Evolutionary conservation across 805 yeast genomes (phyloP), one percentile per base, ranked within the genome.

Genomic region (Wickerhamomyces kurtzmanii): DNA sequence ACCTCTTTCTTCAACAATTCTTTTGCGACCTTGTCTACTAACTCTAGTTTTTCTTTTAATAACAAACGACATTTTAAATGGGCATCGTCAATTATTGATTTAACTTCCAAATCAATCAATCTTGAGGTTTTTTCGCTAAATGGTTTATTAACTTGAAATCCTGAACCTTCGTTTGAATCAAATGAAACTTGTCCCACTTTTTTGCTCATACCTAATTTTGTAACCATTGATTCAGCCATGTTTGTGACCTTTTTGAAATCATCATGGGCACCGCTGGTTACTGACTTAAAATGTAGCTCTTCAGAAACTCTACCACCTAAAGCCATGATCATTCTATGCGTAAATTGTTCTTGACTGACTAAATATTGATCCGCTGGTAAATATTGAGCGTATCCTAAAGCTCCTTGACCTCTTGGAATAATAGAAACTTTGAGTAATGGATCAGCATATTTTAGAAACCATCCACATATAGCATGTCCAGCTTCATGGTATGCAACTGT

Each of bases 401-500:
- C 94, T 28, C 94, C 95, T 53, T 81, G 83, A 14, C 96, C 96
- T 54, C 94, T 74, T 32, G 96, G 96, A 36, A 86, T 83, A 41
- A 86, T 86, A 13, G 94, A 80, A n/a, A 86, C 96, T 55, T 86
- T 86, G 33, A 87, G 69, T 34, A 86, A 60, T 6, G 96, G 96
- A 51, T 86, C 94, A 8, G 96, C 96, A 57, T 60, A 75, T 56
- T 75, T 71, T 47, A 86, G 64, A 49, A 63, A 84, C 96, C 96
- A 87, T 14, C 96, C 96, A 56, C 95, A 82, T 27, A 86, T 79
- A 4, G 96, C 96, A 53, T 86, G 96, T 0, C 96, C 96, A 2
- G 96, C 96, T 57, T 86, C 96, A 54, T 86, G 96, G 50, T 82
- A 86, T 0, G 96, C 95, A 27, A 86, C 95, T 18, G 82, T 71